Evolutionary conservation across 106 monocot species (phyloP).

Genomic region (Apostasia shenzhenica): DNA sequence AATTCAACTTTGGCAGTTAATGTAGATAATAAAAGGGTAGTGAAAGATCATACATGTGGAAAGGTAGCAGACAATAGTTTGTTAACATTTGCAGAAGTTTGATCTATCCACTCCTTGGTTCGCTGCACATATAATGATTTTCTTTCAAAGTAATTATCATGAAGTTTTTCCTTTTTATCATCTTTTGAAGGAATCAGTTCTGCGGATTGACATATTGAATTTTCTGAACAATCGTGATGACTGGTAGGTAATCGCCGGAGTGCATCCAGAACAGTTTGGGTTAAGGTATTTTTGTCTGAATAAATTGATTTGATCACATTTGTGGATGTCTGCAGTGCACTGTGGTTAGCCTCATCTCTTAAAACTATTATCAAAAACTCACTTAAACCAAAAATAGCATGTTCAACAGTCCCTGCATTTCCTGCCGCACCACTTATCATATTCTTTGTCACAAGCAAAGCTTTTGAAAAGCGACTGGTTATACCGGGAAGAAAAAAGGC

Average conservation of each 20-base stretch:
- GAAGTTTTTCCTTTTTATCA: slow-evolving; percentile 6
- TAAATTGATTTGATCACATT: slow-evolving; percentile 1
- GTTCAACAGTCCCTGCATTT: slow-evolving; percentile 58
- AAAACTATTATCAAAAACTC: slow-evolving; percentile 79
- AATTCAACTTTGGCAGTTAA: too few species aligned
- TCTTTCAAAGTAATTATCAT: slow-evolving; percentile 2
- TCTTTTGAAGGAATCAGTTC: slow-evolving; percentile 1
- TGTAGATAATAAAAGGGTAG: neutral
- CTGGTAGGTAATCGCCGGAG: slow-evolving; percentile 53
- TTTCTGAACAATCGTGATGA: slow-evolving; percentile 17
- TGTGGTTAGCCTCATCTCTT: slow-evolving; percentile 48
- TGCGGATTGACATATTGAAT: slow-evolving; percentile 10
- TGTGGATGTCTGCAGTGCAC: slow-evolving; percentile 21
- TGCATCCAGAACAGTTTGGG: slow-evolving; percentile 50
- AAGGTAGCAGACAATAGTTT: slow-evolving; percentile 71
- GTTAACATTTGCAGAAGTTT: slow-evolving; percentile 67
- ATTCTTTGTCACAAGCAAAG: slow-evolving; percentile 57
- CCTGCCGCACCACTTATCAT: slow-evolving; percentile 82
- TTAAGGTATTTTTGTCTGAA: slow-evolving; percentile 23
- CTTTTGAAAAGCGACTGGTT: slow-evolving; percentile 74
- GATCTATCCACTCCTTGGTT: slow-evolving; percentile 62
- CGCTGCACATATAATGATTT: slow-evolving; percentile 52
- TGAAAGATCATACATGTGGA: slow-evolving; percentile 65
- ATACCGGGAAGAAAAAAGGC: slow-evolving; percentile 91
- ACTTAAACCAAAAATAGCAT: slow-evolving; percentile 66